phyloP scores from a whole-genome alignment of 2,329 filamentous ascomycete genomes.

The Alternaria gaisen region DNA sequence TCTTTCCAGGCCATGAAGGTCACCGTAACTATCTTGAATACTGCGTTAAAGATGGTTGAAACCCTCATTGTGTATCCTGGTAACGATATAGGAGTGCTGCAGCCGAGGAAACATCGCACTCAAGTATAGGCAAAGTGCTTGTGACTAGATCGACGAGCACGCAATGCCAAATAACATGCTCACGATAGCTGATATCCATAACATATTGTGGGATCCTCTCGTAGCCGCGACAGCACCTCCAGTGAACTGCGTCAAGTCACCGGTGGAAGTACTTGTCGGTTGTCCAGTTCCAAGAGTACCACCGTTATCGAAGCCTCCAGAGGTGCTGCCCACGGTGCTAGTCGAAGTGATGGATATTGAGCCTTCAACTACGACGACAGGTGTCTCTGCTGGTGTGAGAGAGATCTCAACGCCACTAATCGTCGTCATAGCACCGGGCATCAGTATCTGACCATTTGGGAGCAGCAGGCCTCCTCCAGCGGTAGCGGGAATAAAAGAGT shows the following conservation, averaged over 20 bases:
- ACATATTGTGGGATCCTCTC: neutral
- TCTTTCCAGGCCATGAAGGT: fast-evolving
- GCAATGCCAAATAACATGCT: neutral
- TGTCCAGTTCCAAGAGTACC: neutral
- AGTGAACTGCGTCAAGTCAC: neutral
- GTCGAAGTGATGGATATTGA: neutral
- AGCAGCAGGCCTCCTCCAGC: neutral
- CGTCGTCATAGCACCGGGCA: neutral
- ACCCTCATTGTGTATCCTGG: neutral
- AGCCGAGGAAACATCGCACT: neutral
- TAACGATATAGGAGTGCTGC: fast-evolving
- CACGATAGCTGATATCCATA: neutral
- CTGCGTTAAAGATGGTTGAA: fast-evolving
- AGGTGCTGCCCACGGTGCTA: neutral
- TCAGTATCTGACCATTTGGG: neutral
- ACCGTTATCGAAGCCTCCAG: neutral
- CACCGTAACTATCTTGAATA: neutral
- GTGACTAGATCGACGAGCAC: neutral
- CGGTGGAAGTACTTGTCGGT: neutral
- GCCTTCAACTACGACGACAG: neutral
- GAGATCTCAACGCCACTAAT: conserved; percentile 2
- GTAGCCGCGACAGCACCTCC: neutral
- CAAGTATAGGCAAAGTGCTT: neutral
- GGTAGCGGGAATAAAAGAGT: neutral
- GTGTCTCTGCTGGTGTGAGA: neutral